Evolutionary conservation across 1,284 basidiomycete species (phyloP).

Genomic region (Schizopora paradoxa): DNA sequence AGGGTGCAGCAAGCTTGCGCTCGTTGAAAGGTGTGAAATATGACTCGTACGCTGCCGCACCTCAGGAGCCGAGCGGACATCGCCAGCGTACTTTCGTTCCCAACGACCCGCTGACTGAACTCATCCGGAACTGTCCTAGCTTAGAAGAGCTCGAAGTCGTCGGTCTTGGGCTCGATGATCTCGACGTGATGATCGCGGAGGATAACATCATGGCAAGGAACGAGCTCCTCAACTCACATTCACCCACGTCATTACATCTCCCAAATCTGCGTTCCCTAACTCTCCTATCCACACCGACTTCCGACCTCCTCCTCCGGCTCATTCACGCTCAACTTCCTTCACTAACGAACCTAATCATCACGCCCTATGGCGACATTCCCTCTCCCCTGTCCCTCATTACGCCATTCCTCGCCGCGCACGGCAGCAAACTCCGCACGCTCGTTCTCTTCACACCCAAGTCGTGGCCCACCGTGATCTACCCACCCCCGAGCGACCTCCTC

Average conservation of each 20-base stretch:
- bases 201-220: too few species aligned
- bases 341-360: slow-evolving; percentile 65
- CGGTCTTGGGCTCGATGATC: slow-evolving; percentile 54
- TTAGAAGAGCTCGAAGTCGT: slow-evolving; percentile 67
- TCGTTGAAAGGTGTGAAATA: slow-evolving; percentile 61
- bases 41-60: slow-evolving; percentile 31
- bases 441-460: slow-evolving; percentile 64
- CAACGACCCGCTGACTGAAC: slow-evolving; percentile 46
- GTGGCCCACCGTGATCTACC: slow-evolving; percentile 62
- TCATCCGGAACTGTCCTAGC: slow-evolving; percentile 51
- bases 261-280: slow-evolving; percentile 58
- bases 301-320: slow-evolving; percentile 58
- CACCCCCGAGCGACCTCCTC: slow-evolving; percentile 52
- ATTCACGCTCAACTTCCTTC: slow-evolving; percentile 57
- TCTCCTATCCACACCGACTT: slow-evolving; percentile 61
- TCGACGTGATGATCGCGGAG: slow-evolving; percentile 32
- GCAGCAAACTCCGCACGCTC: slow-evolving; percentile 53
- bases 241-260: slow-evolving; percentile 38
- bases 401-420: slow-evolving; percentile 61
- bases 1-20: slow-evolving; percentile 48
- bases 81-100: slow-evolving; percentile 11
- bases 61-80: slow-evolving; percentile 24
- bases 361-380: slow-evolving; percentile 63
- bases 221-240: too few species aligned
- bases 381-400: slow-evolving; percentile 53